Conservation (phyloP, 2,329 filamentous ascomycete species). For the Didymella arachidicola region DNA sequence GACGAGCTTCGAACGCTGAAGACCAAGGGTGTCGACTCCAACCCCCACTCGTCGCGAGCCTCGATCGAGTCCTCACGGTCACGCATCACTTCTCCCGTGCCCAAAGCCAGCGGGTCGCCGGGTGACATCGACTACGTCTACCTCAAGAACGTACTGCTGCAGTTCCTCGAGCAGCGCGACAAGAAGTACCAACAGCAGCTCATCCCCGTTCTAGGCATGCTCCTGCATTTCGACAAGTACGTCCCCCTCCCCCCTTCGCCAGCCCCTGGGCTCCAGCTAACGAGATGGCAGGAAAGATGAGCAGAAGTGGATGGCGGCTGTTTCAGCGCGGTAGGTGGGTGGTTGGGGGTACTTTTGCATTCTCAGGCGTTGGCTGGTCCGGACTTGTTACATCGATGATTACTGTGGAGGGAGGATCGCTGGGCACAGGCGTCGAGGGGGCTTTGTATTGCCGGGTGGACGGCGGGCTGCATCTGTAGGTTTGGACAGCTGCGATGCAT, state of each 20-base stretch:
- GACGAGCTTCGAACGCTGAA: constrained; percentile 65
- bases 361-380: constrained; percentile 14
- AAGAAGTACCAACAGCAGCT: constrained; percentile 77
- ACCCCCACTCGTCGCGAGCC: constrained; percentile 62
- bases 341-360: constrained; percentile 19
- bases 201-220: constrained; percentile 77
- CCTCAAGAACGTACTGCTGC: constrained; percentile 80
- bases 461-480: neutral
- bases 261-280: neutral
- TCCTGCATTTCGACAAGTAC: constrained; percentile 78
- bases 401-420: neutral
- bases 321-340: constrained; percentile 58
- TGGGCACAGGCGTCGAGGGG: neutral
- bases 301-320: constrained; percentile 84
- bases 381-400: neutral
- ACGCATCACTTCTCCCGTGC: constrained; percentile 57
- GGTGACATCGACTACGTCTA: constrained; percentile 68
- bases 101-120: constrained; percentile 47
- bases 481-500: constrained; percentile 3
- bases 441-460: neutral
- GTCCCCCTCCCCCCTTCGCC: constrained; percentile 27
- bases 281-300: constrained; percentile 66
- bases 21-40: constrained; percentile 52
- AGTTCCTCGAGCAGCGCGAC: constrained; percentile 83
- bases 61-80: constrained; percentile 64